A percentile compares a stretch with the other conserved stretches of the same genome.
phyloP scores from a whole-genome alignment of 148 eudicot species.

The Heliosperma pusillum region DNA sequence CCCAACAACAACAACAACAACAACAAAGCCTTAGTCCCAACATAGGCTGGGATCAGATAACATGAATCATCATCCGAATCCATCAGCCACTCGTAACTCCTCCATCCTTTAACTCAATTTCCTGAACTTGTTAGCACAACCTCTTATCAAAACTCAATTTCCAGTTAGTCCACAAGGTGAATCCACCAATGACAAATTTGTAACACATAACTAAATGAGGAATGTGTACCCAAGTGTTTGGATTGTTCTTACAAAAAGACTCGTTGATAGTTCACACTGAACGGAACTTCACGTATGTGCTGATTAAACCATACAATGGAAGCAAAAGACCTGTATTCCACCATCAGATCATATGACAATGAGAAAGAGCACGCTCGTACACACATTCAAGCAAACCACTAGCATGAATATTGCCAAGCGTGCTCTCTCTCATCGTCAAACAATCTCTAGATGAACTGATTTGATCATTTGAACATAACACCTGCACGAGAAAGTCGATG shows the following conservation, averaged over 20 bases:
- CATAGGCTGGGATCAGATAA: too few species aligned
- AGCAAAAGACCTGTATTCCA: constrained; percentile 23
- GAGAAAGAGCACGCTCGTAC: constrained; percentile 40
- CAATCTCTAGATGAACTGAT: constrained; percentile 30
- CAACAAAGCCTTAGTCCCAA: too few species aligned
- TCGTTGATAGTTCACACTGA: too few species aligned
- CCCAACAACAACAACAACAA: too few species aligned
- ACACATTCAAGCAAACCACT: constrained; percentile 10
- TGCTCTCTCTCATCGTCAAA: constrained; percentile 58
- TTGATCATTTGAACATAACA: background rate
- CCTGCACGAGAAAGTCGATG: background rate
- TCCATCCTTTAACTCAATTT: background rate
- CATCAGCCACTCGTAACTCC: background rate
- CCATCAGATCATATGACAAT: constrained; percentile 34
- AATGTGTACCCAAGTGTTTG: too few species aligned
- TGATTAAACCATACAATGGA: background rate
- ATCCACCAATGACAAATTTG: too few species aligned
- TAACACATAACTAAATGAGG: too few species aligned
- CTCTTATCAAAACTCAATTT: background rate
- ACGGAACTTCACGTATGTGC: background rate
- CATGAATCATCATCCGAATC: too few species aligned
- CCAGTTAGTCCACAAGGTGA: too few species aligned
- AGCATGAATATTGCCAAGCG: constrained; percentile 25
- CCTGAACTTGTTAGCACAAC: background rate
- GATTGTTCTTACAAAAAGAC: too few species aligned